Conservation (phyloP, 352 stramenopile genomes). For the Globisporangium megalacanthum region DNA sequence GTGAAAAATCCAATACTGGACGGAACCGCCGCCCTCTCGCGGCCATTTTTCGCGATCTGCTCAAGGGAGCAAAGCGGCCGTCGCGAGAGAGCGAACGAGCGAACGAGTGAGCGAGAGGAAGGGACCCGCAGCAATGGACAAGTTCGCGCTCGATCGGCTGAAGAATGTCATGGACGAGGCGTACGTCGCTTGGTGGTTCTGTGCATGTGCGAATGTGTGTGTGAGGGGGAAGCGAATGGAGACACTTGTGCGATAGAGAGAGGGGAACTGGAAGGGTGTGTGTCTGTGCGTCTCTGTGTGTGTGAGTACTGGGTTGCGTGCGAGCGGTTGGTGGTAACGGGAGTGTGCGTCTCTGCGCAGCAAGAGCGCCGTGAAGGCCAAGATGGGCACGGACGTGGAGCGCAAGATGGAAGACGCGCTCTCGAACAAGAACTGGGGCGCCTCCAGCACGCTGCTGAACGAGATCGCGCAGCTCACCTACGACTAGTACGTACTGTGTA, state of each 20-base stretch:
- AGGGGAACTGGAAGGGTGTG: not conserved
- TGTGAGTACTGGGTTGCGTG: no score
- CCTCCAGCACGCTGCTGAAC: slow-evolving; percentile 97
- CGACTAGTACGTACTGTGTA: slow-evolving; percentile 72
- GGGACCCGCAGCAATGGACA: slow-evolving; percentile 50
- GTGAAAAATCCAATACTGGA: slow-evolving; percentile 2
- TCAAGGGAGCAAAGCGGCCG: not conserved
- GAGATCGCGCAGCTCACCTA: slow-evolving; percentile 97
- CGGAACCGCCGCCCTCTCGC: slow-evolving; percentile 1
- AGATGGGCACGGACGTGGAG: slow-evolving; percentile 84
- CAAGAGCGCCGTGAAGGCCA: slow-evolving; percentile 83
- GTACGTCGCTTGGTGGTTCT: slow-evolving; percentile 38
- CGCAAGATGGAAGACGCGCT: slow-evolving; percentile 93
- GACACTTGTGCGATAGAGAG: not conserved
- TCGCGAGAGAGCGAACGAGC: slow-evolving; percentile 3
- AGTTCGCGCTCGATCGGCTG: slow-evolving; percentile 79
- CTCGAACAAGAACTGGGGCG: slow-evolving; percentile 99
- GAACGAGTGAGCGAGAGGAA: slow-evolving; percentile 1
- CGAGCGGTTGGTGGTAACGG: not conserved
- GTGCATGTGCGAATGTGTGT: not conserved
- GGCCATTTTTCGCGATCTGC: slow-evolving; percentile 5
- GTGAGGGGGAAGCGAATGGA: not conserved
- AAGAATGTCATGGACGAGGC: slow-evolving; percentile 87
- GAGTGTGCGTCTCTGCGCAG: slow-evolving; percentile 18
- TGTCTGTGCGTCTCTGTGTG: no score